Evolutionary conservation across 345 rosid species (phyloP).

Genomic region (Barbarea vulgaris): DNA sequence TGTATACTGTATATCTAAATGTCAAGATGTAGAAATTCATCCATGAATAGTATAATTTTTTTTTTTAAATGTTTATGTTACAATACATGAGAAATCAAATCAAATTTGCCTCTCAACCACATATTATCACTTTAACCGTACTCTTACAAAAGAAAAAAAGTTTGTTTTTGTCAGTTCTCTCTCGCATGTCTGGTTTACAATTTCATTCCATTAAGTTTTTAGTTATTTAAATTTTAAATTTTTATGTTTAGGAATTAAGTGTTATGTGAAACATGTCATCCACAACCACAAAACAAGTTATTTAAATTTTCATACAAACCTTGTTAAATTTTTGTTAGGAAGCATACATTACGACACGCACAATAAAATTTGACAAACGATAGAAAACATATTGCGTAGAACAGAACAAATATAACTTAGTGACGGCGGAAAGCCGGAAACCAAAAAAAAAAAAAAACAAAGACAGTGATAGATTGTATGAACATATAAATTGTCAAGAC

Average conservation of each 20-base stretch:
- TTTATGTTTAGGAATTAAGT: neutral
- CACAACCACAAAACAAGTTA: constrained; percentile 5
- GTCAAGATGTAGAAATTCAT: no score
- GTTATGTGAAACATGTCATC: constrained; percentile 8
- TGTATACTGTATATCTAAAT: no score
- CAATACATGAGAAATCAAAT: neutral
- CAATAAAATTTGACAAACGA: neutral
- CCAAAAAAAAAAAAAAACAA: constrained; percentile 22
- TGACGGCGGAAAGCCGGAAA: constrained; percentile 29
- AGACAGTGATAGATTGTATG: constrained; percentile 19
- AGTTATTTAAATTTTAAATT: neutral
- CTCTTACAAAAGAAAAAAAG: neutral
- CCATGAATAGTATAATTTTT: neutral
- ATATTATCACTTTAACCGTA: neutral
- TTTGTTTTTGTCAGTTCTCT: neutral
- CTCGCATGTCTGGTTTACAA: neutral
- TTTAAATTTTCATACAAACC: no score
- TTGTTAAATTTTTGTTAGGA: neutral
- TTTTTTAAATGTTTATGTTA: neutral
- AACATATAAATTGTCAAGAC: constrained; percentile 19
- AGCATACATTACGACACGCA: neutral
- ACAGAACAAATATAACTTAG: neutral
- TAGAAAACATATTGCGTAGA: neutral
- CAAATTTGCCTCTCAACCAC: neutral
- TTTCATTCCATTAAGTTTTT: neutral